Base-by-base conservation (phyloP, 2,329 filamentous ascomycete genomes). In the Penicillium concentricum region DNA sequence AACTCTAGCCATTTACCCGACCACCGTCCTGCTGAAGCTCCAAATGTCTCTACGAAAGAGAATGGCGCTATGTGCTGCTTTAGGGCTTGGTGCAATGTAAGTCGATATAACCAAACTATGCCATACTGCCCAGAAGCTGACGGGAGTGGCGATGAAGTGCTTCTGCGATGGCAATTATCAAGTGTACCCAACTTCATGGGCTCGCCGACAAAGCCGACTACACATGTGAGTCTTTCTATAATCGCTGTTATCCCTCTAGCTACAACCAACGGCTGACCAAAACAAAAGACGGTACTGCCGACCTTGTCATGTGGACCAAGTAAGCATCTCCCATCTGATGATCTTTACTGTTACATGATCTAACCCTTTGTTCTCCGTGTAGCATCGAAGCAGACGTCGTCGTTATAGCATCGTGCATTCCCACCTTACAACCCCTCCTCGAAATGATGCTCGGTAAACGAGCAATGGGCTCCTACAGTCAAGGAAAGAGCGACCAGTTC, bases 291-390 rank as follows among this genome's bases (percentile, higher is more conserved):
- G 69, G 75, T 15, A 78, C 74, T 8, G 71, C 72, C 0, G 75
- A 78, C 22, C 67, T 79, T 8, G 70, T 78, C 3, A 73, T 79
- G 44, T 81, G 78, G 78, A 79, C 78, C 10, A 69, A 73, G 77
- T 78, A 69, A 51, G 46, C 12, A 18, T 32, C 2, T 20, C 12
- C 24, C 13, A 7, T n/a, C n/a, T n/a, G 7, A 12, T 37, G 8
- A 2, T 10, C 10, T 26, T 32, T 32, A 32, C 5, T 39, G 0
- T 18, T 13, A 37, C 26, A 8, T 3, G 2, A 16, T 18, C 24
- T 52, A 46, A 52, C 41, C 5, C 5, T 20, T 38, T 34, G 6
- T 26, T 30, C 26, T 22, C 20, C 3, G n/a, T 20, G 6, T 24
- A 69, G 66, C 46, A 65, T 74, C 32, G 71, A 73, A 62, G 68